Percentiles rank a stretch among this genome's conserved stretches.
Conservation (phyloP, 805 yeast genomes). For the Torulaspora maleeae region DNA sequence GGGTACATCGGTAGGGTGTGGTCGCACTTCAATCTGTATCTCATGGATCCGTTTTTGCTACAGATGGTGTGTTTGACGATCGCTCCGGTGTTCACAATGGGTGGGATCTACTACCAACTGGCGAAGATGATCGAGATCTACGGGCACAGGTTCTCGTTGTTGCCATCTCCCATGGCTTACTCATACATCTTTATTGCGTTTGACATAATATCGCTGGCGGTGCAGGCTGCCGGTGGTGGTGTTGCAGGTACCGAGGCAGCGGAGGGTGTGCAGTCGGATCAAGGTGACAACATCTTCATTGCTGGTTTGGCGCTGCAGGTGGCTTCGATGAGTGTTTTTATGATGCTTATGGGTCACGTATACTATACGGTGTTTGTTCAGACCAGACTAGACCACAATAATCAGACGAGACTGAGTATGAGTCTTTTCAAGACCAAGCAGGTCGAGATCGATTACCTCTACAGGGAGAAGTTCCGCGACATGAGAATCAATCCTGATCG, state of each 20-base stretch:
- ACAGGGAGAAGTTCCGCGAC: conserved; percentile 25
- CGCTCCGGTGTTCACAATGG: conserved; percentile 83
- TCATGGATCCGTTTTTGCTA: conserved; percentile 45
- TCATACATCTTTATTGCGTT: conserved; percentile 60
- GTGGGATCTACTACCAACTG: conserved; percentile 68
- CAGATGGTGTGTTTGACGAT: conserved; percentile 68
- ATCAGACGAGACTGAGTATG: conserved; percentile 15
- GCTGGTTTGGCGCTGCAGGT: conserved; percentile 80
- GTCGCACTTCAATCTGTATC: conserved; percentile 38
- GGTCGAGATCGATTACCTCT: conserved; percentile 22
- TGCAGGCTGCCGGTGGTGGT: conserved; percentile 80
- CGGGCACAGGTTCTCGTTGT: conserved; percentile 48
- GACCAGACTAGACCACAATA: conserved; percentile 26
- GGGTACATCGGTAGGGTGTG: conserved; percentile 64
- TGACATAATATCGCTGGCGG: conserved; percentile 57
- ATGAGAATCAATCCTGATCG: conserved; percentile 31
- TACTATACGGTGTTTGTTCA: conserved; percentile 37
- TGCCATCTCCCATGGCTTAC: conserved; percentile 35
- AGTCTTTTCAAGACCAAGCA: conserved; percentile 19
- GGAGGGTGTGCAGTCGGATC: conserved; percentile 10
- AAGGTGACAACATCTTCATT: conserved; percentile 49
- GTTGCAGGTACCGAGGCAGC: conserved; percentile 48
- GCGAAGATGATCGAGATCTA: conserved; percentile 62
- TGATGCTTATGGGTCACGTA: conserved; percentile 47
- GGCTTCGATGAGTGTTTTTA: conserved; percentile 57